Evolutionary conservation across 345 rosid species (phyloP), one percentile per base, ranked within the genome.

Genomic region (Arabis alpina): DNA sequence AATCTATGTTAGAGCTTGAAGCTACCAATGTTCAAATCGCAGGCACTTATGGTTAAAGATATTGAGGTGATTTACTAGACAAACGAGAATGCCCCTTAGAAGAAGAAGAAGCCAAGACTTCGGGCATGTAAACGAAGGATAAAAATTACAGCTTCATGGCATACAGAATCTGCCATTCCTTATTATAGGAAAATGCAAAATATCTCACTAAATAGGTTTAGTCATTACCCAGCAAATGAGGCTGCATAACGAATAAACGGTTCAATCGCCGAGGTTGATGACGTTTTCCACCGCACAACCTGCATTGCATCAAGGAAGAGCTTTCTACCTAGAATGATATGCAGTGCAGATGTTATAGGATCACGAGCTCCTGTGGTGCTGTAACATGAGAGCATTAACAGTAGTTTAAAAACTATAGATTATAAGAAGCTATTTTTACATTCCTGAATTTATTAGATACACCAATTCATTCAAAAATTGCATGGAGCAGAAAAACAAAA

Each of bases 301-400:
- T 93, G 98, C 85, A 90, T 92, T 72, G 86, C 69, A 77, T 93
- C 98, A 64, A 93, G 97, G 73, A 68, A 53, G 66, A 88, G 55
- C 76, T 83, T 82, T 83, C 88, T 88, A 14, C 98, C 98, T 69
- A 93, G 76, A 68, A 87, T 84, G 78, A 93, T 84, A 70, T 93
- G 93, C 83, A 93, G 70, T 3, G 96, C 92, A 47, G 98, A 93
- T 79, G 97, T 93, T 66, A 83, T 54, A 69, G 97, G 92, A 85
- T 93, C 98, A 71, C 98, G 85, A 79, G 87, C 81, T 70, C 98
- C 97, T 30, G 98, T 93, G 36, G 97, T 90, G 76, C 97, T 93
- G 93, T 76, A 84, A 68, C 6, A 16, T 54, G 42, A 69, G 42
- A 63, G 43, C 32, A 63, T 30, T 40, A 39, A 62, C 24, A 60